Base-by-base conservation (phyloP, 495 filamentous ascomycete species). In the Glonium stellatum region DNA sequence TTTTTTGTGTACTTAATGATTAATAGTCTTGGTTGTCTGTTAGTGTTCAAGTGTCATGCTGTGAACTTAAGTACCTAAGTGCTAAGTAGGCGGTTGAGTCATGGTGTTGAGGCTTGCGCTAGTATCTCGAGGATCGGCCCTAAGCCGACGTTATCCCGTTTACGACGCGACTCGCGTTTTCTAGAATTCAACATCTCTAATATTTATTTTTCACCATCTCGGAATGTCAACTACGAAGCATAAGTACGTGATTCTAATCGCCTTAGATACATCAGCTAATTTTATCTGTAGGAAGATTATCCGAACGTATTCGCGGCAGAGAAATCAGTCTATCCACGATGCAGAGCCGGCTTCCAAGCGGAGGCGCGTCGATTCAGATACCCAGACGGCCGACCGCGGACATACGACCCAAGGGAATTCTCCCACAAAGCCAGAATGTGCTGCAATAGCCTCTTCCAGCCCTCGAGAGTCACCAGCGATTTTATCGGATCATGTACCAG, bases 291-390 rank as follows among this genome's bases (percentile, higher is more conserved):
- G 68, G 42, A 60, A 60, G 22, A 21, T 49, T n/a, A 36, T 66
- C 5, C 66, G 48, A 52, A 70, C 68, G 5, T 70, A 70, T 62
- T 61, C 68, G 47, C 68, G 68, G 57, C 62, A 59, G n/a, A 52
- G 44, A 58, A 70, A 57, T 58, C 62, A 51, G 35, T 54, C 59
- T 22, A 37, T 67, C 23, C 31, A 60, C 57, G 59, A 65, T 61
- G 55, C 65, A 41, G 62, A 67, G 34, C 68, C 62, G 12, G 44
- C 65, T 10, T 31, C 65, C 18, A 68, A 70, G 46, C 65, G 65
- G 19, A 61, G 62, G 44, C 64, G 64, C 57, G 57, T 63, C 46
- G 57, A 68, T 21, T 41, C 35, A 19, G 37, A 48, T n/a, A n/a
- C 15, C 47, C 36, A 63, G 48, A 42, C 47, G 25, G 27, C 9